Evolutionary conservation across 371 early-diverging fungal species (phyloP).

Genomic region (Mucor ambiguus): DNA sequence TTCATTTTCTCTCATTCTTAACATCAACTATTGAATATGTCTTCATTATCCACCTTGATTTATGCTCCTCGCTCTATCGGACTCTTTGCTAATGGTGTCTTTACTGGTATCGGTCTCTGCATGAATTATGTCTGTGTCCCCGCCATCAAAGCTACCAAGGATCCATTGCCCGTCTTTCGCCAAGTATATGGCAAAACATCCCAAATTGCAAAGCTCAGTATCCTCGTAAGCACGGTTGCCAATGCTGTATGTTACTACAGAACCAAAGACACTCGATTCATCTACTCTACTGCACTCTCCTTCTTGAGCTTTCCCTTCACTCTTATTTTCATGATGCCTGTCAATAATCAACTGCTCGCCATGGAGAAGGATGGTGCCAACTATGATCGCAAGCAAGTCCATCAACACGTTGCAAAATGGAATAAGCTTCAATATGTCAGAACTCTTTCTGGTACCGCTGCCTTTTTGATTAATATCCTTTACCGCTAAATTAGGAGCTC

Average conservation of each 20-base stretch:
- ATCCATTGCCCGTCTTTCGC: constrained; percentile 21
- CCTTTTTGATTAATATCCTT: constrained; percentile 19
- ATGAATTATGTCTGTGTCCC: constrained; percentile 21
- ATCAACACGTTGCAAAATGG: constrained; percentile 16
- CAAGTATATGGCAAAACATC: constrained; percentile 8
- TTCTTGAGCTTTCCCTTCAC: constrained; percentile 18
- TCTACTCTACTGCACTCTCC: constrained; percentile 12
- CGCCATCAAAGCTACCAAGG: constrained; percentile 17
- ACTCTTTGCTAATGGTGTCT: constrained; percentile 17
- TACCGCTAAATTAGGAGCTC: neutral
- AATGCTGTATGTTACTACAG: constrained; percentile 18
- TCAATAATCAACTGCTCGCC: constrained; percentile 28
- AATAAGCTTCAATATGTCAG: constrained; percentile 14
- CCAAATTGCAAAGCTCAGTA: constrained; percentile 9
- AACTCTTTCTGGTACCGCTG: constrained; percentile 18
- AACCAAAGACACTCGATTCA: constrained; percentile 6
- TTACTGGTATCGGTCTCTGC: constrained; percentile 12
- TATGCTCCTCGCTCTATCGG: constrained; percentile 22
- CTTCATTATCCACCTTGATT: constrained; percentile 12
- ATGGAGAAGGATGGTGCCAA: constrained; percentile 12
- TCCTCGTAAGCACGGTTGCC: constrained; percentile 7
- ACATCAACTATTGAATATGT: constrained; percentile 7
- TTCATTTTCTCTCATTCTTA: neutral
- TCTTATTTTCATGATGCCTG: constrained; percentile 14
- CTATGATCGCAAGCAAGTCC: constrained; percentile 15